A percentile compares a stretch with the other conserved stretches of the same genome.
These are phyloP conservation scores for Wickerhamomyces rabaulensis DNA, from an alignment of 805 yeast genomes.

Conservation along the genomic window DNA sequence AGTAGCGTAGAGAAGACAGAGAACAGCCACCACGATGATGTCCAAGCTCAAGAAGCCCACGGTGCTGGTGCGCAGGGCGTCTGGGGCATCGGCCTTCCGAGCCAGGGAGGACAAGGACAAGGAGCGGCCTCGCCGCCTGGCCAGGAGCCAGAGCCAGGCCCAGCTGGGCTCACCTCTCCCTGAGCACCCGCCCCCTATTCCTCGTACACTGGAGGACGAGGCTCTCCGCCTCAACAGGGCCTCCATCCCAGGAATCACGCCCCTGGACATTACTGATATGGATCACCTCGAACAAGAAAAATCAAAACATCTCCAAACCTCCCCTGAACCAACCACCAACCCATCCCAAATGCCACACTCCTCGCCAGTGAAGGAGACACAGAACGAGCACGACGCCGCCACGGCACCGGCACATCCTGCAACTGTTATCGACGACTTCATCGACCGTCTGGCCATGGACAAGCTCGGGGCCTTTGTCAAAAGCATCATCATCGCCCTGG, in stretches of 20 bases:
- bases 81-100: neutral
- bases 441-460: constrained; percentile 13
- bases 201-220: neutral
- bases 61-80: neutral
- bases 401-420: neutral
- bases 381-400: neutral
- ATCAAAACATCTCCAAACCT: neutral
- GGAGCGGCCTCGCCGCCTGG: too few species aligned
- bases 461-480: constrained; percentile 2
- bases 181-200: neutral
- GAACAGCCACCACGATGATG: neutral
- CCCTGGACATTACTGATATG: neutral
- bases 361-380: neutral
- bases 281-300: too few species aligned
- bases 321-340: too few species aligned
- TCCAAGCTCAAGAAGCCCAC: neutral
- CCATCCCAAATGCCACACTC: neutral
- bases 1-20: too few species aligned
- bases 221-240: neutral
- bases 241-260: neutral
- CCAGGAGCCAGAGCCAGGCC: neutral
- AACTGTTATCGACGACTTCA: constrained; percentile 1
- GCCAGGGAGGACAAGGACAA: too few species aligned
- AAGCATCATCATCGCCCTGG: neutral
- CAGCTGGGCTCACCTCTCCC: neutral